phyloP scores from a whole-genome alignment of 2,329 filamentous ascomycete species.

The Tolypocladium album region DNA sequence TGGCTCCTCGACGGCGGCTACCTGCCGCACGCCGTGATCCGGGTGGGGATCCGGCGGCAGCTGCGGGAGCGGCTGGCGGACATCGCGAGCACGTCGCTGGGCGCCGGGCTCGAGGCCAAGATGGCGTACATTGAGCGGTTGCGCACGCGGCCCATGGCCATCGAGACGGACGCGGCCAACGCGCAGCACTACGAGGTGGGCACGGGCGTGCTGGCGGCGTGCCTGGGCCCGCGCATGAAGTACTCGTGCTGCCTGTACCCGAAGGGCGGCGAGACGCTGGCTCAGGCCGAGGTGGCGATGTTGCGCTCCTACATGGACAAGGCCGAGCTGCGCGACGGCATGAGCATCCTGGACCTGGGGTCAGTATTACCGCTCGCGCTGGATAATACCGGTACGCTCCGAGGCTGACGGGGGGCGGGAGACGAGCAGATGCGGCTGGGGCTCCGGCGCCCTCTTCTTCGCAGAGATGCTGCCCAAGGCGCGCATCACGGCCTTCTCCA shows the following conservation, averaged over 20 bases:
- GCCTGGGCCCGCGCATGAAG: slow-evolving; percentile 60
- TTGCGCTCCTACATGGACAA: slow-evolving; percentile 50
- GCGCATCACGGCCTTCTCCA: slow-evolving; percentile 56
- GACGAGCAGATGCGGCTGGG: slow-evolving; percentile 55
- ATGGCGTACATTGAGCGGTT: slow-evolving; percentile 52
- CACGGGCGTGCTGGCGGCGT: slow-evolving; percentile 49
- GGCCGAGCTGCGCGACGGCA: slow-evolving; percentile 47
- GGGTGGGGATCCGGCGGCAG: slow-evolving; percentile 55
- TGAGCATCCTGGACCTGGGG: slow-evolving; percentile 49
- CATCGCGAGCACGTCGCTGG: slow-evolving; percentile 42
- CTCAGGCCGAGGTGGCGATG: slow-evolving; percentile 57
- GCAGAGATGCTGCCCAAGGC: slow-evolving; percentile 53
- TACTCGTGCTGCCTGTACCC: slow-evolving; percentile 59
- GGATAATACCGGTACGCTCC: too few relatives aligned
- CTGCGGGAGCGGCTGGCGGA: slow-evolving; percentile 46
- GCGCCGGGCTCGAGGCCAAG: slow-evolving; percentile 44
- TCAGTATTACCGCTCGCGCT: too few relatives aligned
- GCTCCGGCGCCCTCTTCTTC: slow-evolving; percentile 53
- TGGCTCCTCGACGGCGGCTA: slow-evolving; percentile 55
- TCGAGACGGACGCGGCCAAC: slow-evolving; percentile 55
- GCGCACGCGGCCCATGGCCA: slow-evolving; percentile 53
- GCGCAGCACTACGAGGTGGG: slow-evolving; percentile 65
- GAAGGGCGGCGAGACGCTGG: slow-evolving; percentile 50
- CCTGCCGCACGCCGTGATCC: slow-evolving; percentile 51
- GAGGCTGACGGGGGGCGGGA: background rate